Base-by-base conservation (phyloP, 202 grass and related monocot genomes). In the Digitaria exilis region DNA sequence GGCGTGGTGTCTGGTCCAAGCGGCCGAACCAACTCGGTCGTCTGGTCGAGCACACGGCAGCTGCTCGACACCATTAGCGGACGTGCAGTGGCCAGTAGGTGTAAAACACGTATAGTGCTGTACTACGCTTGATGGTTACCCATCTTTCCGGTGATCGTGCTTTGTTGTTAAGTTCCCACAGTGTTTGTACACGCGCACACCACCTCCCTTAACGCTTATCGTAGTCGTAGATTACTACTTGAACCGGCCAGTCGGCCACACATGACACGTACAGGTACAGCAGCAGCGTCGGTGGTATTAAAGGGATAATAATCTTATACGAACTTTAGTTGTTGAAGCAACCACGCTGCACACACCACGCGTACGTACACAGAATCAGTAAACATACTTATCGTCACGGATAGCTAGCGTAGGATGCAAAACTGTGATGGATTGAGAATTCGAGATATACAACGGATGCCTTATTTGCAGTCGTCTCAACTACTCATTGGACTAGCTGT, bases 301-400 rank as follows among this genome's bases (percentile, higher is more conserved):
- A 4, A 4, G 4, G 29, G 37, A 35, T 49, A 16, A n/a, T 11
- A 22, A 30, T 11, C 59, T 44, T 7, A 65, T 2, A 2, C 57
- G 22, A 46, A 22, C 75, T 84, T 84, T 88, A 84, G 48, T 79
- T 59, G 75, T 59, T 84, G 7, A 59, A 79, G 75, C 80, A 66
- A 83, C 74, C 45, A 17, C 16, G 30, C 19, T 37, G 16, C 5
- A 9, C 19, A 13, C 22, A 9, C n/a, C n/a, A n/a, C n/a, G n/a
- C 39, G 58, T 0, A 48, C 50, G 43, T 44, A 44, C 12, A 15
- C n/a, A 4, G 3, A n/a, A 37, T 39, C 17, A 44, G 6, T 66
- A 66, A 66, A 83, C 28, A 79, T 66, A 29, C n/a, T 66, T 88
- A 78, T 83, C 80, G 74, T 55, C 37, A 48, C 48, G 29, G 67